Percentiles rank a stretch among this genome's conserved stretches.
Evolutionary conservation across 2,329 filamentous ascomycete species (phyloP).

Genomic region (Diplodia seriata): DNA sequence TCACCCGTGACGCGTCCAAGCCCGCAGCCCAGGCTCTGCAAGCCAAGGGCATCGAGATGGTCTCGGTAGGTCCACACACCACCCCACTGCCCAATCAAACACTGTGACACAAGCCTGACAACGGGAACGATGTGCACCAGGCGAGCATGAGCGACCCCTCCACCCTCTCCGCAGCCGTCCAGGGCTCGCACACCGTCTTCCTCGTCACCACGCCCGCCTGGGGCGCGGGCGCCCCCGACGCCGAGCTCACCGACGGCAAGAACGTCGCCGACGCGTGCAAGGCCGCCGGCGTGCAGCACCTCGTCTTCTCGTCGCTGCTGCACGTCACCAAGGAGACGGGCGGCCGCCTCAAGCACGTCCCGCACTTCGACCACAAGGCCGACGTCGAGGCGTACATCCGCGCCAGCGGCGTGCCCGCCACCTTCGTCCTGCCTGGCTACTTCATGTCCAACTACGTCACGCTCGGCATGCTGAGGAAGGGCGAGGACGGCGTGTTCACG

Average conservation of each 20-base stretch:
- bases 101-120: not conserved
- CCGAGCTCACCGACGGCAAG: constrained; percentile 44
- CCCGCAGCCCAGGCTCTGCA: constrained; percentile 55
- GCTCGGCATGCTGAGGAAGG: not conserved
- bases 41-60: constrained; percentile 57
- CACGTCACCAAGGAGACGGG: constrained; percentile 38
- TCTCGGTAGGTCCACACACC: constrained; percentile 55
- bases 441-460: constrained; percentile 37
- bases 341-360: constrained; percentile 42
- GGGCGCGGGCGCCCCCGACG: constrained; percentile 35
- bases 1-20: constrained; percentile 60
- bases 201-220: constrained; percentile 37
- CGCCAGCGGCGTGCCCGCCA: constrained; percentile 33
- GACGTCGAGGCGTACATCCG: constrained; percentile 44
- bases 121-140: constrained; percentile 46
- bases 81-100: not conserved
- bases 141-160: constrained; percentile 41
- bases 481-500: constrained; percentile 27
- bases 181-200: constrained; percentile 40
- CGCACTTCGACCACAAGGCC: constrained; percentile 50
- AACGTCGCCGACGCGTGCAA: constrained; percentile 44
- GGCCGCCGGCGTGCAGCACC: constrained; percentile 44
- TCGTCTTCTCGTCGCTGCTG: constrained; percentile 49
- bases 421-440: constrained; percentile 38
- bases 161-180: constrained; percentile 39